Conservation (phyloP, 1,139 yeast genomes). For the Casaregolazyma lundiana region DNA sequence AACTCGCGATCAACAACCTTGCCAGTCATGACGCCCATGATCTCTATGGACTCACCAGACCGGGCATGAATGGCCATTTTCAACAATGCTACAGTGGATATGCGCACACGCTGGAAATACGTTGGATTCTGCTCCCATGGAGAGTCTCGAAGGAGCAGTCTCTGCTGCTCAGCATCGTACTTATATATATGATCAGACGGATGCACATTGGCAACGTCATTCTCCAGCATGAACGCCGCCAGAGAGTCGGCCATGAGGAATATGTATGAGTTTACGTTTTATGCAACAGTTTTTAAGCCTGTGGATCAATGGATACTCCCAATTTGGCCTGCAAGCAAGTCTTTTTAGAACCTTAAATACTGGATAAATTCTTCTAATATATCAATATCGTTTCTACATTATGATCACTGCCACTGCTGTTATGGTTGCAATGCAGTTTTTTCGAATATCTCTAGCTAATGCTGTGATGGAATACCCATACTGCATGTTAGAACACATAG, state of each 20-base stretch:
- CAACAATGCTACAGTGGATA: conserved; percentile 70
- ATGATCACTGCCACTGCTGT: too few relatives aligned
- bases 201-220: conserved; percentile 15
- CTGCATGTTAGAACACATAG: too few relatives aligned
- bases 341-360: too few relatives aligned
- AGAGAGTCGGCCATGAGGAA: conserved; percentile 2
- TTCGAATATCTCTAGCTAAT: too few relatives aligned
- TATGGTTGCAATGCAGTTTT: too few relatives aligned
- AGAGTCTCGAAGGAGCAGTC: conserved; percentile 25
- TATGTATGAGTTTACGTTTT: too few relatives aligned
- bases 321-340: too few relatives aligned
- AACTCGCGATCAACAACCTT: conserved; percentile 55
- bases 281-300: too few relatives aligned
- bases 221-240: conserved; percentile 5
- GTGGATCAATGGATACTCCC: too few relatives aligned
- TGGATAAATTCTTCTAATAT: too few relatives aligned
- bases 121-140: conserved; percentile 51
- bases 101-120: conserved; percentile 60
- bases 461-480: too few relatives aligned
- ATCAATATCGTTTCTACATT: too few relatives aligned
- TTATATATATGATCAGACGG: conserved; percentile 27
- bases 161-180: conserved; percentile 31
- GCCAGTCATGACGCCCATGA: conserved; percentile 94
- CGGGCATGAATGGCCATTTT: conserved; percentile 83
- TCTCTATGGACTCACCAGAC: conserved; percentile 83